These are phyloP conservation scores for Platanthera guangdongensis DNA, from an alignment of 106 monocot genomes.

Conservation along the genomic window DNA sequence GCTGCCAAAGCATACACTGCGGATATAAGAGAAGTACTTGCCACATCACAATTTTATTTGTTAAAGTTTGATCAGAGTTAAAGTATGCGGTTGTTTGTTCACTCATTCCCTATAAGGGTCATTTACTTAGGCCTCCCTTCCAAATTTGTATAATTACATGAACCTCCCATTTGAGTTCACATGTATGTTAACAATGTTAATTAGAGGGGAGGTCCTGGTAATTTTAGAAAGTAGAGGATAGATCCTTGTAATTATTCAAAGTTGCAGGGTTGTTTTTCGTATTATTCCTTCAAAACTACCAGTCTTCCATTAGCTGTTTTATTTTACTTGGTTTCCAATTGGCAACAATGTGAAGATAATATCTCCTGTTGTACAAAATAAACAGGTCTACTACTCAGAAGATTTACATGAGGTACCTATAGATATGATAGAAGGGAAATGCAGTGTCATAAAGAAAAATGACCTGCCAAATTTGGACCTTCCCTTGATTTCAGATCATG, in stretches of 20 bases:
- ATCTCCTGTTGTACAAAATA: not conserved
- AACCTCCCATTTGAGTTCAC: too few species aligned
- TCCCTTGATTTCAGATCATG: slow-evolving; percentile 58
- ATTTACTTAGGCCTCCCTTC: too few species aligned
- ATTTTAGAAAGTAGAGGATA: too few species aligned
- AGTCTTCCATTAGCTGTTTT: not conserved
- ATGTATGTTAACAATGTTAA: too few species aligned
- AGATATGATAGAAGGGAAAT: slow-evolving; percentile 78
- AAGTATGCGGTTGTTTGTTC: not conserved
- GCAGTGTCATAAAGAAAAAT: slow-evolving; percentile 59
- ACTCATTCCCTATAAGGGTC: not conserved
- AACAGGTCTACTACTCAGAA: slow-evolving; percentile 88
- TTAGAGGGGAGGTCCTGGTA: too few species aligned
- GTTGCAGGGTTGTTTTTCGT: too few species aligned
- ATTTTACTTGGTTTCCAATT: not conserved
- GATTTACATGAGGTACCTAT: slow-evolving; percentile 44
- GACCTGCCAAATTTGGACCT: slow-evolving; percentile 49
- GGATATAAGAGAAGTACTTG: slow-evolving; percentile 85
- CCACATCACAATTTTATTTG: slow-evolving; percentile 6
- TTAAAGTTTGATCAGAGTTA: not conserved
- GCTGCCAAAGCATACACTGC: slow-evolving; percentile 67
- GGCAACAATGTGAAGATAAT: not conserved
- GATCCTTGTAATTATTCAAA: too few species aligned
- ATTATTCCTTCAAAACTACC: not conserved
- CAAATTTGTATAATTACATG: too few species aligned